Percentiles rank a stretch among this genome's conserved stretches.
phyloP scores from a whole-genome alignment of 2,329 filamentous ascomycete genomes.

The Colletotrichum spinosum region DNA sequence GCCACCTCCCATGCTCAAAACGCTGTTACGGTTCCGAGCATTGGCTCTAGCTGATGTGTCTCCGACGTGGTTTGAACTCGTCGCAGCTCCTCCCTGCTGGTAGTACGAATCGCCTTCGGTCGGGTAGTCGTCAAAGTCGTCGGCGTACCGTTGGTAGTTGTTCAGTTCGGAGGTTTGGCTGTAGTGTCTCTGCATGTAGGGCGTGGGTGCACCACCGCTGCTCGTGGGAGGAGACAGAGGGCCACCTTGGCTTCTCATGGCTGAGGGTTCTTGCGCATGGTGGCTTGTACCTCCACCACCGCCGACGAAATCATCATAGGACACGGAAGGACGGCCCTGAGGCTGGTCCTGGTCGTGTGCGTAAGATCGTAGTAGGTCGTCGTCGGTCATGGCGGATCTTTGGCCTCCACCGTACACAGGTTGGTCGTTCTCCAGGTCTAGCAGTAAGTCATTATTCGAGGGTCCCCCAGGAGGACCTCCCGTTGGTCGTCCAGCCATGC shows the following conservation, averaged over 20 bases:
- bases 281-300: constrained; percentile 48
- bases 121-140: constrained; percentile 84
- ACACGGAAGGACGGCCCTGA: constrained; percentile 83
- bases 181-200: constrained; percentile 62
- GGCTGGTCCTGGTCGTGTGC: constrained; percentile 73
- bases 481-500: constrained; percentile 71
- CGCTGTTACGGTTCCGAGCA: constrained; percentile 86
- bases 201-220: constrained; percentile 46
- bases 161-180: constrained; percentile 85
- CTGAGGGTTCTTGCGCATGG: constrained; percentile 57
- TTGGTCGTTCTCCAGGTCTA: constrained; percentile 79
- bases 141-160: constrained; percentile 92
- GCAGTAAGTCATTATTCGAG: constrained; percentile 71
- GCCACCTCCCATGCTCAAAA: constrained; percentile 87
- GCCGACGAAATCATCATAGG: constrained; percentile 95
- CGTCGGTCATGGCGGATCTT: constrained; percentile 82
- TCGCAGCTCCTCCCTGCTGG: constrained; percentile 69
- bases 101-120: constrained; percentile 86
- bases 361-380: constrained; percentile 81
- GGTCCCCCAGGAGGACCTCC: constrained; percentile 62
- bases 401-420: constrained; percentile 81
- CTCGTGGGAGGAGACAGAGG: constrained; percentile 34
- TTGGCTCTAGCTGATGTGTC: constrained; percentile 52
- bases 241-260: constrained; percentile 49
- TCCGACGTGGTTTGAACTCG: constrained; percentile 37